Evolutionary conservation across 2,329 filamentous ascomycete genomes (phyloP).

Genomic region (Colletotrichum shisoi): DNA sequence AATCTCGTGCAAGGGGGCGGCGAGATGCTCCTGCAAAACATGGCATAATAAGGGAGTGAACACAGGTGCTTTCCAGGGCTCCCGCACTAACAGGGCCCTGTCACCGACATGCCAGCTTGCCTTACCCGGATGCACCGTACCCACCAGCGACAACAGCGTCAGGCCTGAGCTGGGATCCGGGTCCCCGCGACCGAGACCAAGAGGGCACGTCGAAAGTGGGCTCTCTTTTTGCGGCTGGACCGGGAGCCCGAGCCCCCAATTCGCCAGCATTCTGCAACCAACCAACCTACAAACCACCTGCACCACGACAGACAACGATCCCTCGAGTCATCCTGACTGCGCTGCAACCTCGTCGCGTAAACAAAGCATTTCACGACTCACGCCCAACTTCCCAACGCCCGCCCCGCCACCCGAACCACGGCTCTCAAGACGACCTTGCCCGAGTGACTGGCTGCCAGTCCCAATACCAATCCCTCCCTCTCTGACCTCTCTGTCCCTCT

Average conservation of each 20-base stretch:
- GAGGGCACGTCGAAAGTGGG: slow-evolving; percentile 2
- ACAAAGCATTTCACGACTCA: slow-evolving; percentile 33
- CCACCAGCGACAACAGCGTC: not conserved
- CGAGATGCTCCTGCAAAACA: not conserved
- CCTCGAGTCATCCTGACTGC: slow-evolving; percentile 30
- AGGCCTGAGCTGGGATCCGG: slow-evolving; percentile 12
- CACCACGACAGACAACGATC: slow-evolving; percentile 14
- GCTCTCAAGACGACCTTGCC: slow-evolving; percentile 10
- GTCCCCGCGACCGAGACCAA: not conserved
- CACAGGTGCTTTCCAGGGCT: not conserved
- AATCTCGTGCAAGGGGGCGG: not conserved
- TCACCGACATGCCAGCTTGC: slow-evolving; percentile 18
- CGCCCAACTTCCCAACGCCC: slow-evolving; percentile 8
- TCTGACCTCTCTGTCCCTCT: not conserved
- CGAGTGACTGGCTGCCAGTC: slow-evolving; percentile 13
- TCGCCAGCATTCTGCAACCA: slow-evolving; percentile 33
- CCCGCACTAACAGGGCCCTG: slow-evolving; percentile 29
- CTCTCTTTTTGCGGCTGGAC: slow-evolving; percentile 26
- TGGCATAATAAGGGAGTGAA: too few species aligned
- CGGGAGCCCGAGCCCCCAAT: slow-evolving; percentile 8
- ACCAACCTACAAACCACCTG: slow-evolving; percentile 5
- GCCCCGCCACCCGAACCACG: not conserved
- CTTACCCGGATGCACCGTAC: slow-evolving; percentile 21
- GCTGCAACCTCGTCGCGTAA: slow-evolving; percentile 26
- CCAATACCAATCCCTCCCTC: not conserved